These are phyloP conservation scores for Rosa hybrid DNA, from an alignment of 331 rosid species.

Conservation along the genomic window DNA sequence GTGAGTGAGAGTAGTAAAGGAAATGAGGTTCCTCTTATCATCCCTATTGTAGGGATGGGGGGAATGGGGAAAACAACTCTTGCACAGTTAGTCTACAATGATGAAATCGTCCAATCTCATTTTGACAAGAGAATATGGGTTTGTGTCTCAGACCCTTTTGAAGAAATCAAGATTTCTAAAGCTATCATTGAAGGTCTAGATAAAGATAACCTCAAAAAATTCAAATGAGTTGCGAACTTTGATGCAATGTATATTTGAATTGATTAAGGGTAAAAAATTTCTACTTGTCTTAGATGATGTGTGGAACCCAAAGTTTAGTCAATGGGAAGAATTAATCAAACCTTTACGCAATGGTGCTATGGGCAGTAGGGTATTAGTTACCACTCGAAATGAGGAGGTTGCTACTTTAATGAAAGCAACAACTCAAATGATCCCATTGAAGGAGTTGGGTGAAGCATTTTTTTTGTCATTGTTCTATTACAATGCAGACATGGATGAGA, in stretches of 20 bases:
- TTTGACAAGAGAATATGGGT: background rate
- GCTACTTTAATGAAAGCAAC: background rate
- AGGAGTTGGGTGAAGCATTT: background rate
- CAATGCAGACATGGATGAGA: background rate
- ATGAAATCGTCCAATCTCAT: background rate
- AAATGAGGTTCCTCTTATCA: background rate
- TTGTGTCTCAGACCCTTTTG: background rate
- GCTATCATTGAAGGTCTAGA: background rate
- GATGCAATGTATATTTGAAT: background rate
- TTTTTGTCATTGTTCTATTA: background rate
- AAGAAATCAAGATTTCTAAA: background rate
- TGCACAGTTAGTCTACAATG: conserved; percentile 4
- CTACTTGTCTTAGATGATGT: background rate
- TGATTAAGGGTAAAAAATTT: background rate
- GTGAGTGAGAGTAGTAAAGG: background rate
- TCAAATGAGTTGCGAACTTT: background rate
- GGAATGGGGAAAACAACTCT: conserved; percentile 24
- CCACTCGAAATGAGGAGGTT: background rate
- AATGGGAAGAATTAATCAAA: background rate
- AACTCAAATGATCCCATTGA: background rate
- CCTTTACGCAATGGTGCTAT: background rate
- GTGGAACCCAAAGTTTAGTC: background rate
- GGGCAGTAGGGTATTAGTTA: background rate
- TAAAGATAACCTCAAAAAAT: background rate
- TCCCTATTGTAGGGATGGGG: conserved; percentile 24